A percentile compares a stretch with the other conserved stretches of the same genome.
Conservation (phyloP, 345 rosid species). For the Cardamine resedifolia region DNA sequence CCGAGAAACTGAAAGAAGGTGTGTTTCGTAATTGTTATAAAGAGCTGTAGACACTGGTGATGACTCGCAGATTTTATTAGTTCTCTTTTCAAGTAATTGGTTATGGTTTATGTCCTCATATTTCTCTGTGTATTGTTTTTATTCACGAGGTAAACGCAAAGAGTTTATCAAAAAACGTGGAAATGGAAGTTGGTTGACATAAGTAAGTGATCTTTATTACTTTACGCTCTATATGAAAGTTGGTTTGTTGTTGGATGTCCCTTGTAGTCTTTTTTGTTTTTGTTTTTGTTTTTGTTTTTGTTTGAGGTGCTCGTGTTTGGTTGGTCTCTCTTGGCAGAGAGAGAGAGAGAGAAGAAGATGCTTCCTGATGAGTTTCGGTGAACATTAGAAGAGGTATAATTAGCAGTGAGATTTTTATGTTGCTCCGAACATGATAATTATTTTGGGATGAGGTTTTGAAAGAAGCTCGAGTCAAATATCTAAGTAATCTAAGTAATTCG, state of each 20-base stretch:
- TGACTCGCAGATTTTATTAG: neutral
- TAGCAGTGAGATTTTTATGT: neutral
- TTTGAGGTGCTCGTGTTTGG: slow-evolving; percentile 5
- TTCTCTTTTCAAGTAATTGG: neutral
- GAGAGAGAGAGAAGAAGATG: neutral
- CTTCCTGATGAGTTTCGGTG: neutral
- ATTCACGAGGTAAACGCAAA: slow-evolving; percentile 28
- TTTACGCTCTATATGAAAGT: neutral
- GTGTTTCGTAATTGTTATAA: slow-evolving; percentile 20
- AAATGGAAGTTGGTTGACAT: neutral
- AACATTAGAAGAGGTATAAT: neutral
- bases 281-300: neutral
- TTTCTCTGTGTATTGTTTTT: slow-evolving; percentile 9
- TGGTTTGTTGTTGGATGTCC: slow-evolving; percentile 2
- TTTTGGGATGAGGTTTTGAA: neutral
- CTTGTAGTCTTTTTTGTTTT: neutral
- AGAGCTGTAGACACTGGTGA: neutral
- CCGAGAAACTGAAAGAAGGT: slow-evolving; percentile 30
- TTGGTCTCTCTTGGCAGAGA: neutral
- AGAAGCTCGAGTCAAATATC: neutral
- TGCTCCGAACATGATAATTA: neutral
- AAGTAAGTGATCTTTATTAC: slow-evolving; percentile 27
- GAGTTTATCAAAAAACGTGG: slow-evolving; percentile 18
- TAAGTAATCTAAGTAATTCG: neutral
- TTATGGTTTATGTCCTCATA: slow-evolving; percentile 10